phyloP scores from a whole-genome alignment of 2,329 filamentous ascomycete species.

The Clonostachys solani region DNA sequence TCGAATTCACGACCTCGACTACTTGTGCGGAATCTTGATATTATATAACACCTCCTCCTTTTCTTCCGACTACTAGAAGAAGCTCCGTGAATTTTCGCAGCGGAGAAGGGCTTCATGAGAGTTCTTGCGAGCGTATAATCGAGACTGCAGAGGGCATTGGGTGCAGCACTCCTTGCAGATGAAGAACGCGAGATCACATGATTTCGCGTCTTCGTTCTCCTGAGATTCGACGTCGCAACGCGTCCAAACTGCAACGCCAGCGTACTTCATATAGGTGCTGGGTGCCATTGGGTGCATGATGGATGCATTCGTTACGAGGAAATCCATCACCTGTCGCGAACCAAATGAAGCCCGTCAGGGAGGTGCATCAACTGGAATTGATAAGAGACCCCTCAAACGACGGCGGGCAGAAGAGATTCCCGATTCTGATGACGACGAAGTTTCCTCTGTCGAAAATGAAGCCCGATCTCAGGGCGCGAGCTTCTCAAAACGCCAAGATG shows the following conservation, averaged over 20 bases:
- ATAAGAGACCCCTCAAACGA: conserved; percentile 18
- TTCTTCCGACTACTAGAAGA: too few relatives aligned
- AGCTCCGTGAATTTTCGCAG: too few relatives aligned
- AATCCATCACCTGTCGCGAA: conserved; percentile 8
- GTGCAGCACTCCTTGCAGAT: too few relatives aligned
- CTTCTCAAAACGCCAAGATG: conserved; percentile 7
- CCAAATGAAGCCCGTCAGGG: conserved; percentile 2
- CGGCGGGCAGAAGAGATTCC: conserved; percentile 13
- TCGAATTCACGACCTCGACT: too few relatives aligned
- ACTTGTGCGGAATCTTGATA: too few relatives aligned
- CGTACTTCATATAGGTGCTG: too few relatives aligned
- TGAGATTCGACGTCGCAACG: conserved; percentile 1
- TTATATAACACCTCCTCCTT: too few relatives aligned
- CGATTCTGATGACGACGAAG: conserved; percentile 6
- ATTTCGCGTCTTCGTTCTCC: conserved; percentile 23
- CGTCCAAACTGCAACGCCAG: not conserved
- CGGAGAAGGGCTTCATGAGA: too few relatives aligned
- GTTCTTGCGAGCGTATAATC: conserved; percentile 1
- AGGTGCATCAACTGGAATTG: not conserved
- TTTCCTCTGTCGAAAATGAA: conserved; percentile 7
- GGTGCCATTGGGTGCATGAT: conserved; percentile 13
- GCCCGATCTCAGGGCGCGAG: conserved; percentile 9
- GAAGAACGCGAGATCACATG: conserved; percentile 23
- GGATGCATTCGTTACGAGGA: conserved; percentile 30
- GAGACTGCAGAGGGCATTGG: not conserved